These are phyloP conservation scores for Carex parvula DNA, from an alignment of 176 grass and related monocot genomes.

Conservation along the genomic window DNA sequence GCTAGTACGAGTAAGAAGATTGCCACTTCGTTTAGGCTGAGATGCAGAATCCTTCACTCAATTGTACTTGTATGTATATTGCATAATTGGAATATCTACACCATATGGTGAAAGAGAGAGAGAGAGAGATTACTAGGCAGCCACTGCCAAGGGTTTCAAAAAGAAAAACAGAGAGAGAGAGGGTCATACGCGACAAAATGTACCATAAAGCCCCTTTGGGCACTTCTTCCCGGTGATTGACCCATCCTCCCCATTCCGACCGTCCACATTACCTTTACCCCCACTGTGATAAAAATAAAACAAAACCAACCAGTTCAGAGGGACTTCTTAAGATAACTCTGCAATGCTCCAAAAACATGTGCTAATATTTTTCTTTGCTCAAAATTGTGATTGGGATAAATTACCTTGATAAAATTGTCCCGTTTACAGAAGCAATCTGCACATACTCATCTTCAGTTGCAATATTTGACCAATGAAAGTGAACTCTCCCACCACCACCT, in stretches of 20 bases:
- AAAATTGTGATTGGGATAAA: conserved; percentile 16
- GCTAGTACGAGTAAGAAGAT: not conserved
- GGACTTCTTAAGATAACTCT: conserved; percentile 2
- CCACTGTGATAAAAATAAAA: conserved; percentile 51
- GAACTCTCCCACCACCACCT: conserved; percentile 82
- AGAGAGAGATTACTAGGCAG: not conserved
- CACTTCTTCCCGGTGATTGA: conserved; percentile 84
- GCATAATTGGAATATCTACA: not conserved
- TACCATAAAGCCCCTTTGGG: conserved; percentile 81
- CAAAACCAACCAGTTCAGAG: conserved; percentile 11
- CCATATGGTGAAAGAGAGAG: not conserved
- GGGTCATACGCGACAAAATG: conserved; percentile 55
- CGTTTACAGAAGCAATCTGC: conserved; percentile 86
- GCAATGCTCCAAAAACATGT: conserved; percentile 9
- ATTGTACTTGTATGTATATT: conserved; percentile 14
- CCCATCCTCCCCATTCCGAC: conserved; percentile 62
- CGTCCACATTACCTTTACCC: conserved; percentile 65
- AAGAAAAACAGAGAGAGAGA: not conserved
- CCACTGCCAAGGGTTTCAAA: no score
- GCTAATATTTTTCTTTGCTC: not conserved
- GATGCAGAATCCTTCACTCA: not conserved
- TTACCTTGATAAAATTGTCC: conserved; percentile 77
- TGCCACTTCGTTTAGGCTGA: not conserved
- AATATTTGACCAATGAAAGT: conserved; percentile 95
- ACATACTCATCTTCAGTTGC: conserved; percentile 95